These are phyloP conservation scores for Oleoguttula mirabilis DNA, from an alignment of 495 filamentous ascomycete genomes.

Conservation along the genomic window DNA sequence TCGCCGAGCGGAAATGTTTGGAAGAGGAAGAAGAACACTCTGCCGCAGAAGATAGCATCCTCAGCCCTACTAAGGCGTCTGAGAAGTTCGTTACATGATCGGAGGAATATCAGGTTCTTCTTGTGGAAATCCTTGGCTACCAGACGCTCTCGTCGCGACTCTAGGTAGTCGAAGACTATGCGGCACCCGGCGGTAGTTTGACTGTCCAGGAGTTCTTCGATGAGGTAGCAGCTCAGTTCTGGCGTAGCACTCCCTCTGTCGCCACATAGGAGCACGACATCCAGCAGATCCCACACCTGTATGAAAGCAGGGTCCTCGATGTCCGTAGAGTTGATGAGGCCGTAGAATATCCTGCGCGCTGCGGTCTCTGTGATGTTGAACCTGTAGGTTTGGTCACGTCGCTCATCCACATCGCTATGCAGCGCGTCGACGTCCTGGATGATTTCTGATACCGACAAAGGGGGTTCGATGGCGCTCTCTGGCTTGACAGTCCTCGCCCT, in stretches of 20 bases:
- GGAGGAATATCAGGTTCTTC: conserved; percentile 75
- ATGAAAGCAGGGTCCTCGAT: conserved; percentile 67
- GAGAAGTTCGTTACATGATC: conserved; percentile 89
- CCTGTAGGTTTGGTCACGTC: conserved; percentile 17
- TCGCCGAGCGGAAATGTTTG: conserved; percentile 93
- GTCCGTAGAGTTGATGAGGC: conserved; percentile 22
- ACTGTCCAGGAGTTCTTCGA: conserved; percentile 91
- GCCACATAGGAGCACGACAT: conserved; percentile 75
- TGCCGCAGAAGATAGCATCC: conserved; percentile 91
- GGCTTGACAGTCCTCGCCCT: conserved; percentile 55
- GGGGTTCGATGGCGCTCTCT: conserved; percentile 59
- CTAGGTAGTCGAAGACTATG: conserved; percentile 82
- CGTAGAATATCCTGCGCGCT: conserved; percentile 64
- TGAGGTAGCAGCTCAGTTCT: conserved; percentile 71
- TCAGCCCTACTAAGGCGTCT: conserved; percentile 83
- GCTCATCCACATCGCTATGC: conserved; percentile 21
- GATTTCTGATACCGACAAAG: conserved; percentile 54
- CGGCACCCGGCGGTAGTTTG: conserved; percentile 86
- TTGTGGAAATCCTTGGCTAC: conserved; percentile 74
- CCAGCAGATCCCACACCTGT: conserved; percentile 82
- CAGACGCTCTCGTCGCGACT: conserved; percentile 78
- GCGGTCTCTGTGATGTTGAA: conserved; percentile 62
- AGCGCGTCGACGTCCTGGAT: conserved; percentile 31
- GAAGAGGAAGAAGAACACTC: conserved; percentile 95
- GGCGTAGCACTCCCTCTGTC: conserved; percentile 80